Evolutionary conservation across 2,329 filamentous ascomycete species (phyloP).

Genomic region (Aspergillus chevalieri): DNA sequence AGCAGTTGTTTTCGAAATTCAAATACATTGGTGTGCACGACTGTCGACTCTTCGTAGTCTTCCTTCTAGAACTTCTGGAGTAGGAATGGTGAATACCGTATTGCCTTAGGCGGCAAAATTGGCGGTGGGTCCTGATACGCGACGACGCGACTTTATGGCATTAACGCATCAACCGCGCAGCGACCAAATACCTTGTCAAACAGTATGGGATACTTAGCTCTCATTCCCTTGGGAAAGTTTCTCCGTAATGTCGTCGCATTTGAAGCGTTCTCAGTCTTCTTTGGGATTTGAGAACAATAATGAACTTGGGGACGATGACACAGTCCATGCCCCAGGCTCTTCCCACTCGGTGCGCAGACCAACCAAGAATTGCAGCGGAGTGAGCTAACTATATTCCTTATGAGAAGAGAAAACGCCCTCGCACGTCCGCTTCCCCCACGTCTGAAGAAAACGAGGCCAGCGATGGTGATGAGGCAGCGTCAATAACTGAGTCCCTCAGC

Average conservation of each 20-base stretch:
- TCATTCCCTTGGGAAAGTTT: not conserved
- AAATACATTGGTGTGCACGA: not conserved
- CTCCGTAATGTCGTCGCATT: slow-evolving; percentile 31
- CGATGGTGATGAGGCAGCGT: slow-evolving; percentile 17
- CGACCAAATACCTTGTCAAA: not conserved
- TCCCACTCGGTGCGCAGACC: slow-evolving; percentile 24
- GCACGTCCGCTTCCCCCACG: slow-evolving; percentile 24
- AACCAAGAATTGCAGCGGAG: slow-evolving; percentile 2
- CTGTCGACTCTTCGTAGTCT: not conserved
- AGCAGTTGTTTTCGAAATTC: not conserved
- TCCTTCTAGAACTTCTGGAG: not conserved
- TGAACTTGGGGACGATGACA: slow-evolving; percentile 15
- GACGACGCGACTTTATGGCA: not conserved
- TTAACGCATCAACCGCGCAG: not conserved
- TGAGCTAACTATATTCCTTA: slow-evolving; percentile 8
- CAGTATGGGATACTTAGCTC: not conserved
- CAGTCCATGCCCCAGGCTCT: slow-evolving; percentile 21
- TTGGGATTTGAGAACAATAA: slow-evolving; percentile 28
- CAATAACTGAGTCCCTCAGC: slow-evolving; percentile 13
- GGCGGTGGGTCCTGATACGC: not conserved
- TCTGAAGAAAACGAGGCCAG: slow-evolving; percentile 11
- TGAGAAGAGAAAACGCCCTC: slow-evolving; percentile 38
- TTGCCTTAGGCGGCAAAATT: not conserved
- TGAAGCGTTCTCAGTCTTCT: slow-evolving; percentile 34
- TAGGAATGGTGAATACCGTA: not conserved